Base-by-base conservation (phyloP, 441 rosid species). In the Brassica balearica region DNA sequence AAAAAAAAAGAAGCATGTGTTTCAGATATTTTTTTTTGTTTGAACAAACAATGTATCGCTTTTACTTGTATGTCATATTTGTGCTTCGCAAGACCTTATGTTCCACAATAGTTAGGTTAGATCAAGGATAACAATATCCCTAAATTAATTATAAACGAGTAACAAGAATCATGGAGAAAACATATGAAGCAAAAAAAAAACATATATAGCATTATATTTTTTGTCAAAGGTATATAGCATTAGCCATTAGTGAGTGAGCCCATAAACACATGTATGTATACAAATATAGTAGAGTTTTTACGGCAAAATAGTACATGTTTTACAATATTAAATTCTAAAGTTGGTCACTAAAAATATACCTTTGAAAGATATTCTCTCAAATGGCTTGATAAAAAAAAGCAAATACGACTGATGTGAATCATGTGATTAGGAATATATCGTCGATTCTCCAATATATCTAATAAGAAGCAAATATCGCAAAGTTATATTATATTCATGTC, bases 371-470 rank as follows among this genome's bases (percentile, higher is more conserved):
- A 69, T 69, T 69, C 56, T 62, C 65, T 69, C 41, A 53, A 51
- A 51, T 70, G 43, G 71, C 58, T 55, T 63, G 20, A 32, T 17
- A 15, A 32, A 71, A 71, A 77, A 71, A 77, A 71, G 3, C 60
- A 65, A 71, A 25, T 29, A 17, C 71, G 19, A 23, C 25, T 70
- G 48, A 36, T 64, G 41, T 55, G 43, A 36, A 8, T 32, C 27
- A 25, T 25, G 27, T 25, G 65, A 51, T 63, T 38, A 71, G 66
- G 61, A 77, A 77, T 71, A 77, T 53, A 65, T 41, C 6, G 3
- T 27, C 8, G 60, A 71, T 65, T 55, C 71, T 69, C 81, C 72
- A 70, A 71, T 71, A 55, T 56, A 55, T 56, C 71, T 12, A 43
- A 11, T 29, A 9, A 64, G 20, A 17, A 23, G 7, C 1, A 59